Evolutionary conservation across 108 stramenopile genomes (phyloP).

Genomic region (Fragilaria crotonensis): DNA sequence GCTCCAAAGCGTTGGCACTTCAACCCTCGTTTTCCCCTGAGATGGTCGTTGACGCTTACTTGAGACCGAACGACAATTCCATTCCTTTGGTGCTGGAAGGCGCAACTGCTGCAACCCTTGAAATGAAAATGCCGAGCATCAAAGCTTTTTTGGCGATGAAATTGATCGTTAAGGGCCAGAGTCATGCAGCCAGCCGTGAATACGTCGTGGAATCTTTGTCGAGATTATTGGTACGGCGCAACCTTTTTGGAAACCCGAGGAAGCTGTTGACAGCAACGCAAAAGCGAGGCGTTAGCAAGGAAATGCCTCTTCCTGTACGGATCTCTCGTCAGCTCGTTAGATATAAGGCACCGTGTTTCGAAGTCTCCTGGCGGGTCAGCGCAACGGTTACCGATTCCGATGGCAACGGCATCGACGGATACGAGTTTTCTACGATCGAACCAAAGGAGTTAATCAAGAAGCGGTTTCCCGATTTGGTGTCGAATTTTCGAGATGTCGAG

Average conservation of each 20-base stretch:
- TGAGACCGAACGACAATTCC: constrained; percentile 57
- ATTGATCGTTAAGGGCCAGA: constrained; percentile 53
- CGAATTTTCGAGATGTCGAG: constrained; percentile 22
- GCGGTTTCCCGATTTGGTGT: constrained; percentile 39
- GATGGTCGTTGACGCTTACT: constrained; percentile 37
- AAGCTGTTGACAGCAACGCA: constrained; percentile 10
- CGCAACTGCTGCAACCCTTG: constrained; percentile 10
- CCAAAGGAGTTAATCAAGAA: constrained; percentile 30
- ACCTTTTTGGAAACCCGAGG: constrained; percentile 23
- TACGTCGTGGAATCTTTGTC: constrained; percentile 45
- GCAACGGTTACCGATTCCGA: constrained; percentile 31
- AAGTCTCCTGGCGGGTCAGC: constrained; percentile 51
- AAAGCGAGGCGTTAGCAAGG: constrained; percentile 26
- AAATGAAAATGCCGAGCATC: constrained; percentile 33
- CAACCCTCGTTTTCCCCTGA: constrained; percentile 41
- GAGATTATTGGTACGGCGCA: constrained; percentile 40
- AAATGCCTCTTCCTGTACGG: constrained; percentile 33
- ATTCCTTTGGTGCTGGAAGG: constrained; percentile 34
- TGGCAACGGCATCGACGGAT: constrained; percentile 41
- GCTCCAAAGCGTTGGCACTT: constrained; percentile 46
- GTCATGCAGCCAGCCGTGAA: constrained; percentile 33
- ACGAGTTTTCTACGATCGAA: constrained; percentile 61
- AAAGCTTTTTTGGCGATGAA: constrained; percentile 25
- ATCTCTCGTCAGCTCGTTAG: constrained; percentile 36
- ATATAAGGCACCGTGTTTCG: constrained; percentile 32